These are phyloP conservation scores for Saksenaea vasiformis DNA, from an alignment of 371 early-diverging fungal species.

Conservation along the genomic window DNA sequence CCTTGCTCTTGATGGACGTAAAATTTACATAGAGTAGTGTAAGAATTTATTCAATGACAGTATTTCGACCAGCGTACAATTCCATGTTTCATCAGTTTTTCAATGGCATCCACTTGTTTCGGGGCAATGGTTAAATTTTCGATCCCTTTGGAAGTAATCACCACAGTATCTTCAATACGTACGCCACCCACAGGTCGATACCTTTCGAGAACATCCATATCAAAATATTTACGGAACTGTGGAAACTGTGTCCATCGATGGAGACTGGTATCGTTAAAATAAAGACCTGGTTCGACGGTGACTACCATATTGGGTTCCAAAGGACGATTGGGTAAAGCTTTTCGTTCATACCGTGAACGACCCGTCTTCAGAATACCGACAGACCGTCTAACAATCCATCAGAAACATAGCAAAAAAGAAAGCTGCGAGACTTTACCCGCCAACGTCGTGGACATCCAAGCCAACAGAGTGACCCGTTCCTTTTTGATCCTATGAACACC, in stretches of 20 bases:
- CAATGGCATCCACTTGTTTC: conserved; percentile 71
- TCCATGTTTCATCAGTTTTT: conserved; percentile 51
- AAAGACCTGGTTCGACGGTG: conserved; percentile 91
- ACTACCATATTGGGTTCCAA: conserved; percentile 82
- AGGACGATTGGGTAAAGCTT: conserved; percentile 21
- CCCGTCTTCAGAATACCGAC: background rate
- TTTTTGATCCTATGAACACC: background rate
- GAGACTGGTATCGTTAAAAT: conserved; percentile 60
- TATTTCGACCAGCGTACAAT: too few species aligned
- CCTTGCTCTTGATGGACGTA: too few species aligned
- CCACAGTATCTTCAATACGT: conserved; percentile 88
- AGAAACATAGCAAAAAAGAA: background rate
- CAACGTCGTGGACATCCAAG: conserved; percentile 86
- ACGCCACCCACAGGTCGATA: conserved; percentile 86
- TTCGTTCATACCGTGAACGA: background rate
- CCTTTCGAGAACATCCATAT: conserved; percentile 61
- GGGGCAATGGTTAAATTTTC: conserved; percentile 75
- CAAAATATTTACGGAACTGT: conserved; percentile 58
- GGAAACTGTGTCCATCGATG: conserved; percentile 54
- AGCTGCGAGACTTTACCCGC: conserved; percentile 62
- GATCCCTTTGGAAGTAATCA: conserved; percentile 68
- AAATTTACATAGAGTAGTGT: too few species aligned
- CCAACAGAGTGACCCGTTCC: conserved; percentile 67
- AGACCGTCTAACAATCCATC: background rate
- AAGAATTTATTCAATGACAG: too few species aligned